Base-by-base conservation (phyloP, 2,329 filamentous ascomycete genomes). In the Fusarium sp. region DNA sequence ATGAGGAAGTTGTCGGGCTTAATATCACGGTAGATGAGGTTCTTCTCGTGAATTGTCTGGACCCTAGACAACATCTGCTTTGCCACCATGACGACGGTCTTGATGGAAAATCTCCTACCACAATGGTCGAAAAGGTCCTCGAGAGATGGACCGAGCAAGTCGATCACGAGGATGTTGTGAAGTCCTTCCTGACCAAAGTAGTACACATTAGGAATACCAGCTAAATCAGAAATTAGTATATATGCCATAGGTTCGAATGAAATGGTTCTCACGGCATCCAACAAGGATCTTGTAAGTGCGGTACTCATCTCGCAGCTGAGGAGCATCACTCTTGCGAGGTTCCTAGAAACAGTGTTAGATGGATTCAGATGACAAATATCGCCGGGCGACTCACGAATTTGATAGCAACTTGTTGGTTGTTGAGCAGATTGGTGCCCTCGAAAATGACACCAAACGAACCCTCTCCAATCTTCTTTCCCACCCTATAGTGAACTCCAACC, bases 1-100 rank as follows among this genome's bases (percentile, higher is more conserved):
- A 98, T 98, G 73, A 99, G 90, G 86, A 99, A 98, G 87, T 99
- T 99, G 87, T 99, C 96, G 65, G 96, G 96, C 84, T 99, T 99
- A 88, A 99, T 98, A 81, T 99, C 96, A 77, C 96, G 93, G 85
- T 99, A 98, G 83, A 99, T 98, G 71, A 98, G 89, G 84, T 98
- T 98, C 90, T 98, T 98, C 85, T 98, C 96, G 87, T 99, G 96
- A 77, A 99, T 98, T 2, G 90, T 92, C 84, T 92, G 96, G 29
- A 99, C 96, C 73, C 96, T 92, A 36, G 95, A 98, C 61, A 98
- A 89, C 96, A 98, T 98, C 84, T 99, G 96, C 86, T 98, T 98
- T 51, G 96, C 96, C 66, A 98, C 95, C 96, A 98, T 98, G 71
- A 98, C 95, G 14, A 98, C 96, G 0, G 96, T 99, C 90, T 99